Evolutionary conservation across 2,329 filamentous ascomycete species (phyloP), one percentile per base, ranked within the genome.

Genomic region (Alternaria incomplexa): DNA sequence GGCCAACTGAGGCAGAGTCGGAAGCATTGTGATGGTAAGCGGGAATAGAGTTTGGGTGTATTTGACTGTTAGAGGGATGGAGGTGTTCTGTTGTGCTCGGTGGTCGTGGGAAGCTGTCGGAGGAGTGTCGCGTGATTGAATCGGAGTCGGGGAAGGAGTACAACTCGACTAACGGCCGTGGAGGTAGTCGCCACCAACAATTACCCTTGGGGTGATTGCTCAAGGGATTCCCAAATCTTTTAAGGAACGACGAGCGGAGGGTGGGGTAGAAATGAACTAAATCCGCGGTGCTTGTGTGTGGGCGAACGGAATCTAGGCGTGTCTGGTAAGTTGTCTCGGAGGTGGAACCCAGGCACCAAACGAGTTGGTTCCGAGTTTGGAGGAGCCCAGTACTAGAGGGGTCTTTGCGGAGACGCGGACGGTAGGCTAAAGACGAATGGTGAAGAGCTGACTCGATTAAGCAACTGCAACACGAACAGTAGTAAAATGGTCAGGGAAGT

Each of bases 1-100:
- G 79, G 87, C 85, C 62, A 93, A 83, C 47, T 74, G 75, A 57
- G 82, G 83, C 12, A 84, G 79, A 64, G 79, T 73, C 28, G 77
- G 75, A 68, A 83, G 72, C 82, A 84, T 84, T 50, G 57, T 68
- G 63, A 50, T 45, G 55, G 46, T 45, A 9, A 26, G 17, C 17
- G 32, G 17, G 12, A 36, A 45, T 15, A 25, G 23, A 52, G 10
- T n/a, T 43, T 15, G 22, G n/a, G 10, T 10, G 26, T 46, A 11
- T 25, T 12, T 40, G 3, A 13, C 17, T 32, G n/a, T 13, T 22
- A 51, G 20, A 48, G 20, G 13, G 20, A 22, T 26, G 12, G 7
- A 17, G 28, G 22, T 47, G 17, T 9, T n/a, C 17, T 22, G 25
- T 28, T 32, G 23, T 20, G 9, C 20, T 46, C 56, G 40, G 13